Percentiles rank a stretch among this genome's conserved stretches.
Conservation (phyloP, 2,329 filamentous ascomycete species). For the Reticulascus tulasneorum region DNA sequence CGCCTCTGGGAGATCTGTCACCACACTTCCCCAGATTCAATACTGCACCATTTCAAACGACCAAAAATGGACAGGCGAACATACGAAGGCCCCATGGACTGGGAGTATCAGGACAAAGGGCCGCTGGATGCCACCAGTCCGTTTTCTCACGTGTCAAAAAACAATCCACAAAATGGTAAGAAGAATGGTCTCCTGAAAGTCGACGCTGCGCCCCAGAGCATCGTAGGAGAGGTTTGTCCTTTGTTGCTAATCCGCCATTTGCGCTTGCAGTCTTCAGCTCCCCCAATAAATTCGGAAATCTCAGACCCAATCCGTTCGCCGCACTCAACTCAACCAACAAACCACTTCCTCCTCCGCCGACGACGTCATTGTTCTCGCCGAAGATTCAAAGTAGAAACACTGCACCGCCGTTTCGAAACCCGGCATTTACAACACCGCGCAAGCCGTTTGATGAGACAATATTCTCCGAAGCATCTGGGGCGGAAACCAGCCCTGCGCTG, state of each 20-base stretch:
- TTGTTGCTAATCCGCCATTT: background rate
- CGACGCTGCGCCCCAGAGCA: no score
- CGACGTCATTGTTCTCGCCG: slow-evolving; percentile 44
- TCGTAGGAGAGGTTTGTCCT: no score
- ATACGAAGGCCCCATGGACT: slow-evolving; percentile 62
- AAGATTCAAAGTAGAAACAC: slow-evolving; percentile 35
- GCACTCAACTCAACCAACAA: slow-evolving; percentile 34
- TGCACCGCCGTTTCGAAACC: slow-evolving; percentile 56
- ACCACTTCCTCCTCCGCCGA: slow-evolving; percentile 34
- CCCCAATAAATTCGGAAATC: slow-evolving; percentile 28
- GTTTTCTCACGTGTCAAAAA: slow-evolving; percentile 50
- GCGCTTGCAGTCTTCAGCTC: slow-evolving; percentile 32
- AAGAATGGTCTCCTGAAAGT: slow-evolving; percentile 5
- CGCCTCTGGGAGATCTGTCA: no score
- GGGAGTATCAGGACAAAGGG: slow-evolving; percentile 57
- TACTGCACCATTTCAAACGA: slow-evolving; percentile 3
- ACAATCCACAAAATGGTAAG: slow-evolving; percentile 37
- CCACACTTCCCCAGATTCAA: background rate
- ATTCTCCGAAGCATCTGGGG: slow-evolving; percentile 52
- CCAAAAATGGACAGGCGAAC: slow-evolving; percentile 49
- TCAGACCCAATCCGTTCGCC: slow-evolving; percentile 31
- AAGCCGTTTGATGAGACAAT: slow-evolving; percentile 50
- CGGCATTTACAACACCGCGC: slow-evolving; percentile 61
- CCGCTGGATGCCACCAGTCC: slow-evolving; percentile 59
- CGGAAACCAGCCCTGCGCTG: slow-evolving; percentile 57